phyloP scores from a whole-genome alignment of 192 early-diverging fungal species.

The Coemansia sp. region DNA sequence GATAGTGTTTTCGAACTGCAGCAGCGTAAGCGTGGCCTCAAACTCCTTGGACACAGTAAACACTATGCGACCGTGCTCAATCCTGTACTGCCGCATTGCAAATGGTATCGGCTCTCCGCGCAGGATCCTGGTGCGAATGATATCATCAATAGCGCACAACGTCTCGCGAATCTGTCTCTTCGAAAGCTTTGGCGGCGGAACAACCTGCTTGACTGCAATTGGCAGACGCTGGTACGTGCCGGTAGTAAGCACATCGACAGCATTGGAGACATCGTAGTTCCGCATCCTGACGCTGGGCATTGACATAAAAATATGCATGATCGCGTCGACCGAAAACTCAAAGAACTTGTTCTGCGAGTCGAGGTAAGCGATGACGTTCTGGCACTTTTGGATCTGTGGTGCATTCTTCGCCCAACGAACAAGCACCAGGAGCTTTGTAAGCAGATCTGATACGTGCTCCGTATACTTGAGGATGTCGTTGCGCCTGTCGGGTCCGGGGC shows the following conservation, averaged over 20 bases:
- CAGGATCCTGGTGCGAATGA: slow-evolving; percentile 71
- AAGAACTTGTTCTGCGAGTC: slow-evolving; percentile 64
- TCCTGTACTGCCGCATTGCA: slow-evolving; percentile 61
- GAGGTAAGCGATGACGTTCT: slow-evolving; percentile 64
- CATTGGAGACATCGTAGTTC: slow-evolving; percentile 79
- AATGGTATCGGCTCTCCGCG: slow-evolving; percentile 70
- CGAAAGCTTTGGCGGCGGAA: slow-evolving; percentile 60
- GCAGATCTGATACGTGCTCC: slow-evolving; percentile 62
- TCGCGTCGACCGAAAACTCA: slow-evolving; percentile 59
- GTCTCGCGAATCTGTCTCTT: slow-evolving; percentile 63
- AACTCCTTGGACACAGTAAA: slow-evolving; percentile 65
- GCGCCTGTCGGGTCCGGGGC: slow-evolving; percentile 59
- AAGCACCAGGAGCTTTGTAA: slow-evolving; percentile 71
- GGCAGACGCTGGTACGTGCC: slow-evolving; percentile 83
- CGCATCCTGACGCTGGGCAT: slow-evolving; percentile 65
- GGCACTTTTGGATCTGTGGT: slow-evolving; percentile 68
- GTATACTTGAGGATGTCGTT: slow-evolving; percentile 65
- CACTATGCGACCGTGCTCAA: slow-evolving; percentile 69
- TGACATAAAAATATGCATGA: slow-evolving; percentile 55
- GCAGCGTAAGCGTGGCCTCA: slow-evolving; percentile 67
- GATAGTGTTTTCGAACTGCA: slow-evolving; percentile 55
- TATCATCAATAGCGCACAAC: slow-evolving; percentile 63
- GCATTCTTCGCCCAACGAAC: slow-evolving; percentile 76
- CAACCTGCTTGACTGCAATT: slow-evolving; percentile 65
- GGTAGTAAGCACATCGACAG: slow-evolving; percentile 82